These are phyloP conservation scores for Prunus davidiana DNA, from an alignment of 306 rosid species.

Conservation along the genomic window DNA sequence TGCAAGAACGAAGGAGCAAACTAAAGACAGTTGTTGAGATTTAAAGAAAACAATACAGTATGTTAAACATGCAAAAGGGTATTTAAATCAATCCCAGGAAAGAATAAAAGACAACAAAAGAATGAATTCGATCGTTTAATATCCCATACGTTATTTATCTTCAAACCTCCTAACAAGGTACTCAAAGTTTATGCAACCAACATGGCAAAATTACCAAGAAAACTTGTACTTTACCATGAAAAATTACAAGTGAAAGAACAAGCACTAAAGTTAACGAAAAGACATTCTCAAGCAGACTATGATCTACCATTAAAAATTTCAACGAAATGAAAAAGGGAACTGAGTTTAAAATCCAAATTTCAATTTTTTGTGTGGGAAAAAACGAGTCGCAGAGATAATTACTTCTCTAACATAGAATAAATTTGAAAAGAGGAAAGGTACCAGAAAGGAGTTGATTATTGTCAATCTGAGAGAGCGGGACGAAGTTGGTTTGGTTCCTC, in stretches of 20 bases:
- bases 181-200: neutral
- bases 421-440: constrained; percentile 16
- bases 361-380: too few relatives aligned
- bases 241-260: neutral
- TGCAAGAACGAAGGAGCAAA: neutral
- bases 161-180: neutral
- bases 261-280: neutral
- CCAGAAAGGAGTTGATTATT: constrained; percentile 72
- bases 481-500: constrained; percentile 57
- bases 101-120: neutral
- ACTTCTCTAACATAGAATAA: neutral
- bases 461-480: constrained; percentile 75
- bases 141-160: neutral
- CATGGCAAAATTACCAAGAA: neutral
- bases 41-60: neutral
- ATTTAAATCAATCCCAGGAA: neutral
- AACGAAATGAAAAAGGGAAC: neutral
- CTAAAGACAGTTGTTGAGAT: neutral
- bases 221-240: neutral
- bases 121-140: neutral
- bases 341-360: neutral
- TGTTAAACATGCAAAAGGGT: neutral
- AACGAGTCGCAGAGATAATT: too few relatives aligned
- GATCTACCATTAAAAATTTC: neutral
- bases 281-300: too few relatives aligned